Base-by-base conservation (phyloP, 139 green algal species). In the Asterochloris erici region DNA sequence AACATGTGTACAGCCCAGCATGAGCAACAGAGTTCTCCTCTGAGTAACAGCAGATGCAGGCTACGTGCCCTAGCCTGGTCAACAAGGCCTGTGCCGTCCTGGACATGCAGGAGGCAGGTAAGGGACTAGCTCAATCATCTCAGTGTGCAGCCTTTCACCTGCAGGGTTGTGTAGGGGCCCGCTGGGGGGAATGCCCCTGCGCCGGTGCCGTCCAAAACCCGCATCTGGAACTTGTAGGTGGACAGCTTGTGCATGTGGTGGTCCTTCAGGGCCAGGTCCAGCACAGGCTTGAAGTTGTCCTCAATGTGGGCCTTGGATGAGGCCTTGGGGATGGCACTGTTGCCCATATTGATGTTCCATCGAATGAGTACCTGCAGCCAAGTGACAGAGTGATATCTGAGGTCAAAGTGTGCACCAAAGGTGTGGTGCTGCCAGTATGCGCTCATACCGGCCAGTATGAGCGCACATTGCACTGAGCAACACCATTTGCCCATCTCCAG, bases 301-400 rank as follows among this genome's bases (percentile, higher is more conserved):
- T 83, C 66, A 74, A 99, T 95, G 76, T 95, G 93, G 0, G 87
- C 82, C 11, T 88, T 77, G 27, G 94, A 93, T 28, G 90, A 92
- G 16, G 79, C 92, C 89, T 99, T 99, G 63, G 96, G 93, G 84
- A 99, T 93, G 71, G 97, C 90, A 27, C 86, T 93, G n/a, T 90
- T 97, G 73, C 94, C 94, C 26, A 91, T 90, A 88, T 98, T 92
- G n/a, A 98, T 19, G 27, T 85, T 93, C 96, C 96, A 99, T 1
- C 94, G 91, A 61, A 99, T 89, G 19, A 98, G 81, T 16, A 98
- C 87, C 91, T 98, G 93, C 28, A 81, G 1, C 47, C 75, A 86
- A 54, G 9, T n/a, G n/a, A n/a, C n/a, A n/a, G 14, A 69, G 63
- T 14, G 63, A 16, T 16, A 69, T 69, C 63, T 14, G 19, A 16